These are phyloP conservation scores for Ceratocystis diversiconidia DNA, from an alignment of 2,329 filamentous ascomycete genomes.

Conservation along the genomic window DNA sequence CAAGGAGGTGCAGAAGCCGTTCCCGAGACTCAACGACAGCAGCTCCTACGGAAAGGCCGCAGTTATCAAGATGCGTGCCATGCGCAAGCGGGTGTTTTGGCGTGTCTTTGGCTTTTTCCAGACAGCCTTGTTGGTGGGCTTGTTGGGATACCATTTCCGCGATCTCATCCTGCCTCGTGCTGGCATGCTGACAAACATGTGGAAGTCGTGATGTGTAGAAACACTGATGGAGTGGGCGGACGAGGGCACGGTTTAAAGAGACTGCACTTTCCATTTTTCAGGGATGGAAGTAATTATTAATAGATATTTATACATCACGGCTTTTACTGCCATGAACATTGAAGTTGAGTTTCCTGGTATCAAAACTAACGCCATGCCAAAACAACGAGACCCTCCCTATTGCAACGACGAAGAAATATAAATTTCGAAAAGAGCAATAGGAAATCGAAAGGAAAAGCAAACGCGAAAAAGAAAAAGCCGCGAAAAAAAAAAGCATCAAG, in stretches of 20 bases:
- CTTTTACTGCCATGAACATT: background rate
- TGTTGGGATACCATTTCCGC: conserved; percentile 13
- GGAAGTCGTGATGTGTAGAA: background rate
- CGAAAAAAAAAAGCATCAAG: background rate
- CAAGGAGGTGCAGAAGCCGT: conserved; percentile 19
- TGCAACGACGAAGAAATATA: background rate
- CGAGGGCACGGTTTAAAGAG: background rate
- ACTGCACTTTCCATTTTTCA: too few species aligned
- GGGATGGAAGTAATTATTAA: background rate
- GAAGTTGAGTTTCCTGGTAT: background rate
- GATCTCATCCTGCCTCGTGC: conserved; percentile 6
- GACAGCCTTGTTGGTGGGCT: conserved; percentile 14
- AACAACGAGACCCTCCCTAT: background rate
- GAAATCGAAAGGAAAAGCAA: background rate
- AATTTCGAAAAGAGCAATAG: background rate
- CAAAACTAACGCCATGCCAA: conserved; percentile 5
- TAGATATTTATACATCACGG: background rate
- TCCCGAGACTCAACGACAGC: conserved; percentile 21
- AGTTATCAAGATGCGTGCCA: conserved; percentile 16
- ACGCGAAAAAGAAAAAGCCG: background rate
- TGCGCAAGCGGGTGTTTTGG: conserved; percentile 18
- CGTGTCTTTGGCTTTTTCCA: conserved; percentile 16
- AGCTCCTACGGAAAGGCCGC: conserved; percentile 14
- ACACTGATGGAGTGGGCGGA: too few species aligned
- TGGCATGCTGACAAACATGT: background rate